Conservation (phyloP, 2,329 filamentous ascomycete species). For the Aspergillus chevalieri region DNA sequence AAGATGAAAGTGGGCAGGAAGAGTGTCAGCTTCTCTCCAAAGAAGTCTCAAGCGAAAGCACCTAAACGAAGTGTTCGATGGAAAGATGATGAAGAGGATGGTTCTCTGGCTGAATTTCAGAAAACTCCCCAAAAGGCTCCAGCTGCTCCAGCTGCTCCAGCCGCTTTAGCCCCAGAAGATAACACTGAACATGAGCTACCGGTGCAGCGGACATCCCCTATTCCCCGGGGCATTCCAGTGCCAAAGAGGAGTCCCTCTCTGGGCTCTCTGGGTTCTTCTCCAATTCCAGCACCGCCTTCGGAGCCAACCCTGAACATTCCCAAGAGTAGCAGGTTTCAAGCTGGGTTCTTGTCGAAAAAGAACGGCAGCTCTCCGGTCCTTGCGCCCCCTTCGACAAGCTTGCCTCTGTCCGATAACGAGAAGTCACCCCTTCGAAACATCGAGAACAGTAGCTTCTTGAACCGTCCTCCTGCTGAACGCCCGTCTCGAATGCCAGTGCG, state of each 20-base stretch:
- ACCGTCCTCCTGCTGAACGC: conserved; percentile 40
- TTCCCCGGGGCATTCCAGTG: conserved; percentile 38
- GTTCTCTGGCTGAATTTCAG: conserved; percentile 81
- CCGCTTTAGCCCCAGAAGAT: conserved; percentile 30
- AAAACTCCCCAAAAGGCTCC: conserved; percentile 72
- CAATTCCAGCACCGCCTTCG: conserved; percentile 48
- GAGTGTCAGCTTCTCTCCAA: conserved; percentile 72
- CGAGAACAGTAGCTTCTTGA: conserved; percentile 44
- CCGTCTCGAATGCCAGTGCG: conserved; percentile 34
- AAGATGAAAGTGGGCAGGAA: conserved; percentile 61
- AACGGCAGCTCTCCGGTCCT: conserved; percentile 59
- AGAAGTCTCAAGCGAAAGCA: conserved; percentile 57
- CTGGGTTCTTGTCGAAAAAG: conserved; percentile 75
- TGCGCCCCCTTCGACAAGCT: conserved; percentile 51
- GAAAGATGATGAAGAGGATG: conserved; percentile 85
- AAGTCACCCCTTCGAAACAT: conserved; percentile 51
- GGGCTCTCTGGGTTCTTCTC: conserved; percentile 47
- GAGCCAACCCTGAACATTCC: conserved; percentile 56
- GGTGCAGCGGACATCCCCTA: conserved; percentile 50
- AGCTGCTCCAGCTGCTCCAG: conserved; percentile 25
- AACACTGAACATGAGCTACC: conserved; percentile 45
- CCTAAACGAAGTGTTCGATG: conserved; percentile 78
- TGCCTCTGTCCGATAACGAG: conserved; percentile 56
- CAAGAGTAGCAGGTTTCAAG: conserved; percentile 72
- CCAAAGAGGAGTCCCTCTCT: conserved; percentile 30